Evolutionary conservation across 352 stramenopile genomes (phyloP).

Genomic region (Pythium utonaiense): DNA sequence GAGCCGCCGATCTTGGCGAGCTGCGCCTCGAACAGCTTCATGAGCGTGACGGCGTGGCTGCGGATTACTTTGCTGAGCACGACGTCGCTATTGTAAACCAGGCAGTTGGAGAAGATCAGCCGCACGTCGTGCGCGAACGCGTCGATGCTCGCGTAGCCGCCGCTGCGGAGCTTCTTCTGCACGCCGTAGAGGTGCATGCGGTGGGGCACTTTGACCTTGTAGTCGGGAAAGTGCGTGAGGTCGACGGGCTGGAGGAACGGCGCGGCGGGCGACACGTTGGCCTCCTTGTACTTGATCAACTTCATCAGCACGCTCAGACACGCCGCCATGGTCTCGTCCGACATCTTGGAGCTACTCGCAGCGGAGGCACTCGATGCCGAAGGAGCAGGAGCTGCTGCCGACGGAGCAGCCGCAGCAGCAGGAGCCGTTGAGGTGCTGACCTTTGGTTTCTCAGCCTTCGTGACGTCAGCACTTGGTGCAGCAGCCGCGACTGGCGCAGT

Average conservation of each 20-base stretch:
- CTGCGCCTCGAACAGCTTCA: constrained; percentile 77
- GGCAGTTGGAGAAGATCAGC: constrained; percentile 85
- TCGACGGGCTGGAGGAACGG: constrained; percentile 84
- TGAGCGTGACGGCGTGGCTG: constrained; percentile 77
- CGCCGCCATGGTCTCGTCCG: constrained; percentile 42
- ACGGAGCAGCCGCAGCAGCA: not conserved
- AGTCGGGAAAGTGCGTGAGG: constrained; percentile 79
- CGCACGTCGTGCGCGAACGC: constrained; percentile 78
- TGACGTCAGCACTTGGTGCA: not conserved
- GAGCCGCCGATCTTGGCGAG: constrained; percentile 65
- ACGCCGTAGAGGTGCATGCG: constrained; percentile 85
- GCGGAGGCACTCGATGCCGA: not conserved
- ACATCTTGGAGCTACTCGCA: constrained; percentile 41
- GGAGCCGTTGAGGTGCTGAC: not conserved
- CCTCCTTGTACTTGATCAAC: constrained; percentile 85
- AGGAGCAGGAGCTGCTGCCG: not conserved
- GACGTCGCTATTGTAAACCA: constrained; percentile 87
- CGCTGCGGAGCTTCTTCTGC: constrained; percentile 78
- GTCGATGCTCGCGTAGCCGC: constrained; percentile 56
- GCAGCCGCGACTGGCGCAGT: not conserved
- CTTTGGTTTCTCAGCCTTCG: not conserved
- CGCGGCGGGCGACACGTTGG: constrained; percentile 57
- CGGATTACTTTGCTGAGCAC: constrained; percentile 81
- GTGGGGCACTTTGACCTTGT: constrained; percentile 79
- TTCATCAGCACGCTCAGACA: constrained; percentile 74